Evolutionary conservation across 441 rosid species (phyloP), one percentile per base, ranked within the genome.

Genomic region (Pelargonium exstipulatum): DNA sequence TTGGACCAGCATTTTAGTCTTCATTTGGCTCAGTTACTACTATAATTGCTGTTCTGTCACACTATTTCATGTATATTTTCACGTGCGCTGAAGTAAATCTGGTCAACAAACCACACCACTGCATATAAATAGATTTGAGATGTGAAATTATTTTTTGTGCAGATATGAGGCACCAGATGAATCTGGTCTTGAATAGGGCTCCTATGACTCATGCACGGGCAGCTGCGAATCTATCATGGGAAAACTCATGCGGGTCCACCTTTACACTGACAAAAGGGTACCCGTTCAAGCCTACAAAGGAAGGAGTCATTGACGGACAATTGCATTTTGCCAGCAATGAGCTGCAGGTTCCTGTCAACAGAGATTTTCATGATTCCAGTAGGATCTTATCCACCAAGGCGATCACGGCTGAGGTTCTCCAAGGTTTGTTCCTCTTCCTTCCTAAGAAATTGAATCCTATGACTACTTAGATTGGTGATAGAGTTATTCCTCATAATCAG

Each of bases 81-180:
- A 8, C 14, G 13, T 7, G 7, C 63, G 10, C 22, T 24, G 53
- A 45, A 66, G 69, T 49, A 26, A 57, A 42, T 22, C 69, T 63
- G 48, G 18, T 67, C 37, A 24, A 60, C 53, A 9, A 62, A 20
- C 16, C 67, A 55, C 60, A 16, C 14, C 46, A 37, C 69, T 71
- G 46, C 65, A 43, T 66, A 72, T 60, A 60, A 45, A n/a, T 43
- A 71, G 69, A 76, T 68, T 48, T 69, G 37, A 43, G 37, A 66
- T 71, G 57, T 68, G 26, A 32, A 32, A 32, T 32, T 71, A 66
- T 71, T 45, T 76, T 71, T 45, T 76, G 57, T 78, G 74, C 84
- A 88, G 96, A 83, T 86, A 90, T 82, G 75, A 82, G 85, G 84
- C 89, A 77, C 43, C 87, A 79, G 60, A 78, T 82, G 84, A 78